Percentiles rank a stretch among this genome's conserved stretches.
Evolutionary conservation across 306 rosid genomes (phyloP).

Genomic region (Amphicarpaea edgeworthii): DNA sequence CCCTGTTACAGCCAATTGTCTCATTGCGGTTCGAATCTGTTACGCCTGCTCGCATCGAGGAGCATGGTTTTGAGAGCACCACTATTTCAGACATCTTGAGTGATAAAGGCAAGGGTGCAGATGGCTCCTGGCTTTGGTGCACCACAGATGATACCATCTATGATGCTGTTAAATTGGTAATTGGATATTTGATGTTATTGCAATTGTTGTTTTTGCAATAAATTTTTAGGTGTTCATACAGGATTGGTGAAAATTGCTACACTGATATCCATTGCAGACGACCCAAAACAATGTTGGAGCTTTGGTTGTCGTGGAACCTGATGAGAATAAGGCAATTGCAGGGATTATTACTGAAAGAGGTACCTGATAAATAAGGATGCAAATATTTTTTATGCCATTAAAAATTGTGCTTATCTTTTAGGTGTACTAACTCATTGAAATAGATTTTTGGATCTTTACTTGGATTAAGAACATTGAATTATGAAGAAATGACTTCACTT

Average conservation of each 20-base stretch:
- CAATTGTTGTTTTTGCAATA: constrained; percentile 10
- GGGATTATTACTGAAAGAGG: constrained; percentile 99
- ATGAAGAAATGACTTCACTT: background rate
- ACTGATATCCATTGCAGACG: constrained; percentile 66
- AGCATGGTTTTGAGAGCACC: constrained; percentile 99
- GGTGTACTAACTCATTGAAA: constrained; percentile 14
- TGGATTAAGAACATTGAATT: constrained; percentile 3
- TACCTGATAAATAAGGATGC: constrained; percentile 33
- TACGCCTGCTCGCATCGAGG: constrained; percentile 76
- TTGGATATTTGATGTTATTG: constrained; percentile 40
- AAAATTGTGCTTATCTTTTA: constrained; percentile 4
- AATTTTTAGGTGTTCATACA: constrained; percentile 1
- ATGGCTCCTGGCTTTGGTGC: constrained; percentile 99
- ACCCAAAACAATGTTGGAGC: constrained; percentile 99
- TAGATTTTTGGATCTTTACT: background rate
- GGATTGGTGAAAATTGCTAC: constrained; percentile 24
- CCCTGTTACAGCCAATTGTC: constrained; percentile 70
- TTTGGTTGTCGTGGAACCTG: constrained; percentile 92
- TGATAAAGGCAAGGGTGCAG: constrained; percentile 84
- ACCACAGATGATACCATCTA: constrained; percentile 87
- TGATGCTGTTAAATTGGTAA: constrained; percentile 98
- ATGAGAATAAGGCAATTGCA: constrained; percentile 70
- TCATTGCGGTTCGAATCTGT: constrained; percentile 68
- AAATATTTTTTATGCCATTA: background rate
- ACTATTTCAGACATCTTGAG: constrained; percentile 80